Conservation (phyloP, 2,329 filamentous ascomycete species). For the Ramularia endophylla region DNA sequence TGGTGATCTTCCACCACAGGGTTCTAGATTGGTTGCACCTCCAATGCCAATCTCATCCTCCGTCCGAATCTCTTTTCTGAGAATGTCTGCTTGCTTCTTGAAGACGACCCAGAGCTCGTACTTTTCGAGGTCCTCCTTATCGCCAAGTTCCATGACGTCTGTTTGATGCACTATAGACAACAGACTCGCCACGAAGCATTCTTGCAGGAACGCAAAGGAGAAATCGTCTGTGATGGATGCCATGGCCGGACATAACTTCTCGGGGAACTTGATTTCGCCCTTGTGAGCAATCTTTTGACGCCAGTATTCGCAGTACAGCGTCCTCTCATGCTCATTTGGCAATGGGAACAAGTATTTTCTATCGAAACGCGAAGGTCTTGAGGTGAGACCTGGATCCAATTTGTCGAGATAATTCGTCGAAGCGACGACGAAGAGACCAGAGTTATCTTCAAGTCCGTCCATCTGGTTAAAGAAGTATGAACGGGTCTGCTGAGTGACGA, state of each 20-base stretch:
- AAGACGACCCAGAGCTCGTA: slow-evolving; percentile 56
- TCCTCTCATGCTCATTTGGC: slow-evolving; percentile 45
- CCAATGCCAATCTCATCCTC: neutral
- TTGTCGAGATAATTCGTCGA: slow-evolving; percentile 49
- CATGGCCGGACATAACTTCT: slow-evolving; percentile 51
- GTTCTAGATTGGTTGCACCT: too few species aligned
- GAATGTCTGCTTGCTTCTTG: slow-evolving; percentile 54
- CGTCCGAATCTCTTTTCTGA: slow-evolving; percentile 52
- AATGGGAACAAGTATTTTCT: slow-evolving; percentile 59
- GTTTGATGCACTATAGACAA: slow-evolving; percentile 48
- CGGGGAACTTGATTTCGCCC: slow-evolving; percentile 54
- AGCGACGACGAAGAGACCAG: slow-evolving; percentile 59
- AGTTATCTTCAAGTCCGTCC: slow-evolving; percentile 62
- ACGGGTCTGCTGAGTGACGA: slow-evolving; percentile 56
- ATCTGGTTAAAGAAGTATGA: slow-evolving; percentile 68
- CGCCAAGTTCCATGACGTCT: slow-evolving; percentile 19
- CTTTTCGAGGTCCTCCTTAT: slow-evolving; percentile 39
- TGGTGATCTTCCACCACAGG: too few species aligned
- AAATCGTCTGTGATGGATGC: slow-evolving; percentile 57
- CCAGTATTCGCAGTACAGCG: slow-evolving; percentile 60
- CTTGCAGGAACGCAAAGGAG: slow-evolving; percentile 64
- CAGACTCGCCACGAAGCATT: slow-evolving; percentile 60
- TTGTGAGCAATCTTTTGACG: slow-evolving; percentile 52
- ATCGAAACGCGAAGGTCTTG: slow-evolving; percentile 60
- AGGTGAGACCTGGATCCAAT: slow-evolving; percentile 57